A percentile compares a stretch with the other conserved stretches of the same genome.
Conservation (phyloP, 768 basidiomycete species). For the Mycena vulgaris region DNA sequence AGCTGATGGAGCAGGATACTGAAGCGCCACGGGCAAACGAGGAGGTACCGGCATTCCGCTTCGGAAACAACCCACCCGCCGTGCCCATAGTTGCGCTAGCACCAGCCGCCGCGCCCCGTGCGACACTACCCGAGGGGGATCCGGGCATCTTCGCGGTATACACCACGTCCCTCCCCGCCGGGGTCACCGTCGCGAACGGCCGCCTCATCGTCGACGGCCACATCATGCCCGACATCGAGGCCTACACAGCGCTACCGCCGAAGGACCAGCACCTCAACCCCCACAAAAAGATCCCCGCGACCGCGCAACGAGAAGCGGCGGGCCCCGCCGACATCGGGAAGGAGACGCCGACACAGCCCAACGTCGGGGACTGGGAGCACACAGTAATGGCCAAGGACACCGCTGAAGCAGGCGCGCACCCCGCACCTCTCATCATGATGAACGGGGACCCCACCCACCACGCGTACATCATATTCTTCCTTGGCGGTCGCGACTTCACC, state of each 20-base stretch:
- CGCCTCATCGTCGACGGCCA: neutral
- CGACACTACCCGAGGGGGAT: too few relatives aligned
- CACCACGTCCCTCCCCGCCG: neutral
- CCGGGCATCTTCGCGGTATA: neutral
- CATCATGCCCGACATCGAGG: neutral
- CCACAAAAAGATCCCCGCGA: neutral
- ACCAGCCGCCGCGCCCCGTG: too few relatives aligned
- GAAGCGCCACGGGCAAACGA: too few relatives aligned
- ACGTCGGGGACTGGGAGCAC: neutral
- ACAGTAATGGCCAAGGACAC: neutral
- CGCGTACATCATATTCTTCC: neutral
- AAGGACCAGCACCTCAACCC: neutral
- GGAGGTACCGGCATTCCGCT: too few relatives aligned
- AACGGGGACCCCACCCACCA: neutral
- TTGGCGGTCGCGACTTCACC: too few relatives aligned
- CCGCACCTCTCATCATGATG: neutral
- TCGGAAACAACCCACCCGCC: too few relatives aligned
- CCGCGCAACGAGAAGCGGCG: neutral
- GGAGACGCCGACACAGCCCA: neutral
- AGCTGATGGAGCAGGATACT: neutral
- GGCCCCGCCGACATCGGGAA: neutral
- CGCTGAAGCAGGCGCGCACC: neutral
- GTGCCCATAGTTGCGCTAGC: too few relatives aligned
- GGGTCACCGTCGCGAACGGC: neutral
- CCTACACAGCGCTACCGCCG: neutral